Percentiles rank a stretch among this genome's conserved stretches.
phyloP scores from a whole-genome alignment of 2,329 filamentous ascomycete genomes.

The Penicillium rolfsii region DNA sequence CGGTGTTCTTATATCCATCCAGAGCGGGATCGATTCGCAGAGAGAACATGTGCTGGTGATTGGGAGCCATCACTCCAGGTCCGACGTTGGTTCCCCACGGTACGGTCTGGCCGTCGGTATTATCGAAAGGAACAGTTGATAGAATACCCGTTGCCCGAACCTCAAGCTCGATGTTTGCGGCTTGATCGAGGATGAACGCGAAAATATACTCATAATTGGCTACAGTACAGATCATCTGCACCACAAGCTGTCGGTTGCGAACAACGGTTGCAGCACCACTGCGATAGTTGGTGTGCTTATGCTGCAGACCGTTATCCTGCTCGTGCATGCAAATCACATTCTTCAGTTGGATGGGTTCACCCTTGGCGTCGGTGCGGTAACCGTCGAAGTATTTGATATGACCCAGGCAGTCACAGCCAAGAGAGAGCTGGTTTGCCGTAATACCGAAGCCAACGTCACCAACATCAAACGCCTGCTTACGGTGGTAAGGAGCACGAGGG shows the following conservation, averaged over 20 bases:
- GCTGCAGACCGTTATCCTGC: constrained; percentile 70
- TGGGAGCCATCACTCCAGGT: constrained; percentile 68
- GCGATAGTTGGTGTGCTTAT: constrained; percentile 75
- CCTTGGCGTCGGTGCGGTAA: constrained; percentile 62
- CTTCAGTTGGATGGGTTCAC: constrained; percentile 60
- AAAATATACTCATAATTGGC: constrained; percentile 76
- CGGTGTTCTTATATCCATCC: constrained; percentile 59
- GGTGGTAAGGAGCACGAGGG: constrained; percentile 68
- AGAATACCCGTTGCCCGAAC: constrained; percentile 71
- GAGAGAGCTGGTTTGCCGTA: constrained; percentile 69
- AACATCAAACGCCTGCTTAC: constrained; percentile 71
- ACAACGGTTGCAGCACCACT: constrained; percentile 66
- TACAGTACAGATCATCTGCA: constrained; percentile 72
- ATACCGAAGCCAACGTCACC: constrained; percentile 69
- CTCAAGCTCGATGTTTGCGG: constrained; percentile 68
- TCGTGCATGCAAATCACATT: constrained; percentile 73
- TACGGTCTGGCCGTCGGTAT: constrained; percentile 62
- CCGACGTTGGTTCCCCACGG: constrained; percentile 72
- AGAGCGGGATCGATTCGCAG: constrained; percentile 65
- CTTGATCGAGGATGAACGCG: constrained; percentile 72
- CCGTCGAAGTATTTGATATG: constrained; percentile 70
- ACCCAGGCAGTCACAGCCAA: constrained; percentile 73
- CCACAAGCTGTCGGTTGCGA: constrained; percentile 67
- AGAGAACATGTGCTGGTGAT: constrained; percentile 79
- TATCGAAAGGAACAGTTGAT: constrained; percentile 68